phyloP scores from a whole-genome alignment of 495 filamentous ascomycete species.

The Echria macrotheca region DNA sequence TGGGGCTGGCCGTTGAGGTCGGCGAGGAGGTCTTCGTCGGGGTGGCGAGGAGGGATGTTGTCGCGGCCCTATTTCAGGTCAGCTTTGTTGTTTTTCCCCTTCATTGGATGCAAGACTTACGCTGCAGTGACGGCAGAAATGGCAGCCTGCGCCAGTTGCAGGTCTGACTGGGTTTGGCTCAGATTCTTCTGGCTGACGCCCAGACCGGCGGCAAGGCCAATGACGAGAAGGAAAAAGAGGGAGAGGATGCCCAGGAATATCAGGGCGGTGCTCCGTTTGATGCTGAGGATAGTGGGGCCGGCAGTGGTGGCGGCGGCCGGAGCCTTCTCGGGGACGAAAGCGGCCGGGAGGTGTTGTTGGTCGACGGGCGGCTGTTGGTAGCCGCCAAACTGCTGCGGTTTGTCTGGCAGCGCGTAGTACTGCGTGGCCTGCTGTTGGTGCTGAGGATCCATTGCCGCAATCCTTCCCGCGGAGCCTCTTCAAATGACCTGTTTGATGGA shows the following conservation, averaged over 20 bases:
- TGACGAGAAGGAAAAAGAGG: slow-evolving; percentile 16
- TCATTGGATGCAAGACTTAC: background rate
- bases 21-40: background rate
- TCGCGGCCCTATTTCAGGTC: too few relatives aligned
- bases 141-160: slow-evolving; percentile 11
- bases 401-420: too few relatives aligned
- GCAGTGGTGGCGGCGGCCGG: too few relatives aligned
- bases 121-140: slow-evolving; percentile 5
- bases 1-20: slow-evolving; percentile 7
- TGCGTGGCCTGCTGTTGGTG: too few relatives aligned
- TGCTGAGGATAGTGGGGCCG: background rate
- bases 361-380: background rate
- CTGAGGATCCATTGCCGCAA: too few relatives aligned
- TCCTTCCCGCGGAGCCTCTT: too few relatives aligned
- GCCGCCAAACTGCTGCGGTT: too few relatives aligned
- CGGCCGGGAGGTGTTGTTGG: background rate
- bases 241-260: slow-evolving; percentile 2
- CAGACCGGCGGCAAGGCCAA: slow-evolving; percentile 26
- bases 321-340: too few relatives aligned
- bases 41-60: slow-evolving; percentile 3
- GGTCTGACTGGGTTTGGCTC: slow-evolving; percentile 12
- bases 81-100: background rate
- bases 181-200: slow-evolving; percentile 25
- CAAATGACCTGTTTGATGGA: too few relatives aligned
- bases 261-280: slow-evolving; percentile 19